Evolutionary conservation across 495 filamentous ascomycete species (phyloP), one percentile per base, ranked within the genome.

Genomic region (Penicillium herquei): DNA sequence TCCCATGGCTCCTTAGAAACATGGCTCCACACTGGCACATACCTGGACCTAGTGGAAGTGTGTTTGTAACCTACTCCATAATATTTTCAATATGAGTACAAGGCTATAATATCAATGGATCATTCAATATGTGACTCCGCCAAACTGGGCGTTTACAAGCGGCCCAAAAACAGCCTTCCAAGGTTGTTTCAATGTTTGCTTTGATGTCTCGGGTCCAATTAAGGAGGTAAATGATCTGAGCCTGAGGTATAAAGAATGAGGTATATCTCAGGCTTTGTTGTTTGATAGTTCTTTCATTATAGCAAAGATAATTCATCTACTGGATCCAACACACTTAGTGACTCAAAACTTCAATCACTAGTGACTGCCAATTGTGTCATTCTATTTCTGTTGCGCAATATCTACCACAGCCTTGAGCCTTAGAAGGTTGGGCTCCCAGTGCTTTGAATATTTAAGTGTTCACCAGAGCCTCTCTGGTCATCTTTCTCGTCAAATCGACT

Each of bases 401-500:
- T 26, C 4, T 4, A 26, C 21, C 21, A 26, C 21, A 26, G 21
- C 4, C 21, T 26, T 26, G 21, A 26, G 21, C 4, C 21, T 26
- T 26, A 4, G 21, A 26, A 26, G 21, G 21, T 26, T 26, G 21
- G 21, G 4, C 4, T 26, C 21, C 21, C 21, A 26, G 21, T 1
- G 21, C 21, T 4, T 26, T 26, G 21, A 4, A 26, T 26, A 26
- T 26, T 26, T 26, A 26, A 26, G 21, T 26, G 21, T 4, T 26
- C 21, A 26, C 21, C 4, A 26, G 21, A 26, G 4, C 55, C 57
- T 9, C 33, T 55, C 44, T 58, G 61, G 61, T 58, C 54, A 3
- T 64, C 62, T 4, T 64, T 61, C 44, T 58, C 62, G 9, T 46
- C 54, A 31, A 59, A 39, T 16, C 16, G 39, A 39, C 37, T 37